Conservation (phyloP, 371 early-diverging fungal genomes). For the Lichtheimia ramosa region DNA sequence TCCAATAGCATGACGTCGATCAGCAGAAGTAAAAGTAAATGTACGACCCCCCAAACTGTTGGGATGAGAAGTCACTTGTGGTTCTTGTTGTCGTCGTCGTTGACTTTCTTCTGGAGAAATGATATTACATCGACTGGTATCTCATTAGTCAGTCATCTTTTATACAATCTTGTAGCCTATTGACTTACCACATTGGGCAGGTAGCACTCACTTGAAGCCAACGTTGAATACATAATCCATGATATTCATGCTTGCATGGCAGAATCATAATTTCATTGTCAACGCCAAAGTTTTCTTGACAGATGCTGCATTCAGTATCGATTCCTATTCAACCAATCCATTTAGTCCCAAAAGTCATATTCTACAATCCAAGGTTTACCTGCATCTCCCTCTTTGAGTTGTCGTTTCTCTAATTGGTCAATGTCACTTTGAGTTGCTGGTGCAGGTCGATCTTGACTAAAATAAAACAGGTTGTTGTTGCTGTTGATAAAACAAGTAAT, state of each 20-base stretch:
- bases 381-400: background rate
- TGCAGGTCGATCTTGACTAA: too few species aligned
- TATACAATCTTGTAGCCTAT: background rate
- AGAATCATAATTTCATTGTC: constrained; percentile 4
- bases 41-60: background rate
- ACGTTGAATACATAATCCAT: constrained; percentile 16
- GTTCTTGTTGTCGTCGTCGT: background rate
- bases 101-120: background rate
- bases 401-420: too few species aligned
- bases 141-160: background rate
- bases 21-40: background rate
- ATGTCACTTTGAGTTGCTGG: too few species aligned
- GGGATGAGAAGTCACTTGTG: too few species aligned
- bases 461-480: too few species aligned
- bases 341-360: too few species aligned
- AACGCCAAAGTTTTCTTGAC: constrained; percentile 17
- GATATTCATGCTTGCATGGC: constrained; percentile 29
- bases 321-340: background rate
- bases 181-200: constrained; percentile 24
- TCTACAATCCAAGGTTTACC: background rate
- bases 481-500: too few species aligned
- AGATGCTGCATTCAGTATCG: constrained; percentile 13
- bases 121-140: background rate
- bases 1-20: background rate
- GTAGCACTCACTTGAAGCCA: constrained; percentile 17